Base-by-base conservation (phyloP, 2,329 filamentous ascomycete species). In the Aspergillus sp. region DNA sequence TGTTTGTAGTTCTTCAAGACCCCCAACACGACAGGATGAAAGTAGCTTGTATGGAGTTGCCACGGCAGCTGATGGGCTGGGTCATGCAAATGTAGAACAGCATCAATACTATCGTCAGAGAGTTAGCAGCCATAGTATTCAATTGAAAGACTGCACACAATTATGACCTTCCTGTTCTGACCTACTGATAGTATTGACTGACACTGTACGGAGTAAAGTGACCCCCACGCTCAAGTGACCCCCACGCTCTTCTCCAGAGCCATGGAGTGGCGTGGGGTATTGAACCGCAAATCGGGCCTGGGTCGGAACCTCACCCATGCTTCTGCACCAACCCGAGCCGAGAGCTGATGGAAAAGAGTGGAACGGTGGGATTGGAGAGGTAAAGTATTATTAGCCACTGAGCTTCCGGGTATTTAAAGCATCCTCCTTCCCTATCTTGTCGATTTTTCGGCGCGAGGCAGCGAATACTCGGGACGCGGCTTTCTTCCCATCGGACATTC, bases 251-350 rank as follows among this genome's bases (percentile, higher is more conserved):
- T 58, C 56, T 58, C 51, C 51, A 55, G 56, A 54, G 19, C 21
- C 40, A 31, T 52, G 49, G 35, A 17, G 54, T 59, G 52, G 59
- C 59, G 59, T 62, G 59, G 59, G 59, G 59, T 52, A 52, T 46
- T 35, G 56, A 51, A 55, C 52, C 58, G 35, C 48, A 51, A 27
- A 31, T 35, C 14, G 41, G 35, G 49, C 48, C 50, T 44, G 21
- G 41, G 45, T 52, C 33, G 35, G 56, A 19, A 19, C 41, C 40
- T 48, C 17, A 40, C 45, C 31, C 40, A 55, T 25, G 25, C 11
- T 45, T 50, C 27, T 40, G 49, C 52, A 55, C 56, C 55, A 56
- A 55, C 46, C 58, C 52, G 51, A 60, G 52, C 55, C 57, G 50
- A 58, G 31, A 49, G 43, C 27, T 49, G 60, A 52, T 45, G 44